A percentile compares a stretch with the other conserved stretches of the same genome.
Evolutionary conservation across 768 basidiomycete genomes (phyloP).

Genomic region (Boletellus sp.): DNA sequence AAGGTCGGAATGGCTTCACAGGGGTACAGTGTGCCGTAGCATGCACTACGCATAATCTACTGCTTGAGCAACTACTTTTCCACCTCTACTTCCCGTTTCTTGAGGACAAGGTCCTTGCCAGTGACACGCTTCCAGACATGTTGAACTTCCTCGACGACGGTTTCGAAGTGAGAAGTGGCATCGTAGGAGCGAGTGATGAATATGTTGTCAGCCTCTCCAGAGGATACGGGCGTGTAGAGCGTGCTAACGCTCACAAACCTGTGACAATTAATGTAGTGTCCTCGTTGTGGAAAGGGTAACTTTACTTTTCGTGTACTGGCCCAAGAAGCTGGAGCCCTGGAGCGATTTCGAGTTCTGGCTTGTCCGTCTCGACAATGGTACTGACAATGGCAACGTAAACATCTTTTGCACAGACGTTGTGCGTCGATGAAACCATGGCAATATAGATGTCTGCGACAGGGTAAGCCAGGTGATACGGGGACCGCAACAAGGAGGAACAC

Average conservation of each 20-base stretch:
- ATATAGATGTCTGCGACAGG: conserved; percentile 86
- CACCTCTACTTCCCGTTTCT: conserved; percentile 77
- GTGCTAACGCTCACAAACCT: conserved; percentile 91
- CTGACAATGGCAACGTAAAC: conserved; percentile 97
- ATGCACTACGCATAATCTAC: conserved; percentile 8
- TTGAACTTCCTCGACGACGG: conserved; percentile 94
- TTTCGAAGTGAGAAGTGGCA: conserved; percentile 98
- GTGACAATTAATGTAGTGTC: conserved; percentile 1
- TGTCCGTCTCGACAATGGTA: conserved; percentile 93
- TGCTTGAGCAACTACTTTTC: conserved; percentile 37
- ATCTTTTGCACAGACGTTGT: conserved; percentile 96
- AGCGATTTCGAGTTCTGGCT: conserved; percentile 87
- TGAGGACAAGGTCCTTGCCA: conserved; percentile 75
- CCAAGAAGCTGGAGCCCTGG: conserved; percentile 92
- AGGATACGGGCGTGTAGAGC: conserved; percentile 82
- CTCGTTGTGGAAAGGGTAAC: not conserved
- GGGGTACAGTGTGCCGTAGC: conserved; percentile 10
- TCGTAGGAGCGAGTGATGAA: conserved; percentile 98
- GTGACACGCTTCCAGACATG: conserved; percentile 92
- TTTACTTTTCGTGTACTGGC: conserved; percentile 89
- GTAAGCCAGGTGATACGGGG: conserved; percentile 1
- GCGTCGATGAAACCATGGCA: conserved; percentile 93
- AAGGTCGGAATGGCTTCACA: conserved; percentile 6
- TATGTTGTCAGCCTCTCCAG: conserved; percentile 82
- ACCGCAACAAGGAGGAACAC: conserved; percentile 21